Percentiles rank a stretch among this genome's conserved stretches.
These are phyloP conservation scores for Stropharia rugosoannulata DNA, from an alignment of 768 basidiomycete species.

Conservation along the genomic window DNA sequence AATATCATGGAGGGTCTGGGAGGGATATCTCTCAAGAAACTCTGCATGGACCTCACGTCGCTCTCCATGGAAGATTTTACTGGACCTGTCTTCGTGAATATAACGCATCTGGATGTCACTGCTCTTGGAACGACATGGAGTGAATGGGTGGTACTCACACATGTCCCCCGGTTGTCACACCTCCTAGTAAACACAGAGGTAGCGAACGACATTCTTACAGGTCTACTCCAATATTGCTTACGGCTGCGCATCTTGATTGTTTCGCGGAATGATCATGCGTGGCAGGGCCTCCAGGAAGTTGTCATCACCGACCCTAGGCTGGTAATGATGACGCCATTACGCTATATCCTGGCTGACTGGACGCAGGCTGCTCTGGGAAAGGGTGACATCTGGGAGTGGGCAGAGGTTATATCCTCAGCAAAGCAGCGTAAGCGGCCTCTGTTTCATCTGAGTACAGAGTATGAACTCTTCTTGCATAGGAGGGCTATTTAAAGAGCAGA, in stretches of 20 bases:
- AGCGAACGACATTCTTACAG: background rate
- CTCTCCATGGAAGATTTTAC: slow-evolving; percentile 1
- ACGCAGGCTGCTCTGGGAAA: background rate
- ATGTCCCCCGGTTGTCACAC: slow-evolving; percentile 7
- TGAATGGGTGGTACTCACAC: background rate
- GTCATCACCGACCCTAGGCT: slow-evolving; percentile 8
- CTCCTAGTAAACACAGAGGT: slow-evolving; percentile 4
- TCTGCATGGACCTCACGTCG: background rate
- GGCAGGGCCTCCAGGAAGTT: background rate
- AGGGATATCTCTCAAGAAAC: background rate
- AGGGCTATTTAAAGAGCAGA: background rate
- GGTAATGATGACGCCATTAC: slow-evolving; percentile 2
- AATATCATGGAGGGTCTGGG: background rate
- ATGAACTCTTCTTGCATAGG: background rate
- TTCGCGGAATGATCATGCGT: background rate
- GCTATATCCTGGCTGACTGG: slow-evolving; percentile 2
- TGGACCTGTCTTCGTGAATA: background rate
- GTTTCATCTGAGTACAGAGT: too few relatives aligned
- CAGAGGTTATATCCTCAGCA: slow-evolving; percentile 1
- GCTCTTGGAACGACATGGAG: background rate
- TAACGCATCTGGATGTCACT: slow-evolving; percentile 9
- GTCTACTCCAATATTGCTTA: slow-evolving; percentile 3
- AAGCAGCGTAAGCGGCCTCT: background rate
- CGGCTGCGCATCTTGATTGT: slow-evolving; percentile 2
- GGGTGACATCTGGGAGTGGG: slow-evolving; percentile 10